These are phyloP conservation scores for Pyricularia pennisetigena DNA, from an alignment of 2,329 filamentous ascomycete genomes.

Conservation along the genomic window DNA sequence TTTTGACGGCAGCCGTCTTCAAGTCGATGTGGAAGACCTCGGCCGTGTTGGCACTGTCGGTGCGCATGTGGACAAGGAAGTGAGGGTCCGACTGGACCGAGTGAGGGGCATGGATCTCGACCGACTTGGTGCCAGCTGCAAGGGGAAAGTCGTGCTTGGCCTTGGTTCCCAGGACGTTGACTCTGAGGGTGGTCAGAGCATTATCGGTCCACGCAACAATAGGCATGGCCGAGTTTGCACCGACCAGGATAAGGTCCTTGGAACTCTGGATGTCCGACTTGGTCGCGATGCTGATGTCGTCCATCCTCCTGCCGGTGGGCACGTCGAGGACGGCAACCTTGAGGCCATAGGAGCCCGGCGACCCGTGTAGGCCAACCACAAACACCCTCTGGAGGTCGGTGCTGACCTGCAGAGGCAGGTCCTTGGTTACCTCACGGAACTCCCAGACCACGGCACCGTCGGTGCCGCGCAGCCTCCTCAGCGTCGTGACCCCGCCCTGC, in stretches of 20 bases:
- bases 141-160: conserved; percentile 44
- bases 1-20: conserved; percentile 57
- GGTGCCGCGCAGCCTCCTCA: conserved; percentile 63
- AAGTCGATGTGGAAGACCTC: conserved; percentile 79
- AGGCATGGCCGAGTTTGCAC: conserved; percentile 64
- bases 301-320: conserved; percentile 59
- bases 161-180: conserved; percentile 61
- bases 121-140: conserved; percentile 31
- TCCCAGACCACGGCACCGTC: conserved; percentile 74
- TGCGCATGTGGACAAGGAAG: conserved; percentile 76
- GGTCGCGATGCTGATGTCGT: conserved; percentile 57
- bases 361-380: conserved; percentile 64
- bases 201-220: conserved; percentile 68
- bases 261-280: conserved; percentile 61
- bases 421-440: conserved; percentile 53
- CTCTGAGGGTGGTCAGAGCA: conserved; percentile 49
- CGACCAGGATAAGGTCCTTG: conserved; percentile 63
- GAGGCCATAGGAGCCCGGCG: conserved; percentile 62
- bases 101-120: conserved; percentile 66
- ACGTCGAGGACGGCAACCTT: conserved; percentile 67
- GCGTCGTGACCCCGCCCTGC: conserved; percentile 36
- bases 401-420: conserved; percentile 66
- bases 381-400: conserved; percentile 62
- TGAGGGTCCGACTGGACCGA: conserved; percentile 63
- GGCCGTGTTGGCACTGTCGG: conserved; percentile 62